phyloP scores from a whole-genome alignment of 441 rosid genomes.

The Sinapis alba region DNA sequence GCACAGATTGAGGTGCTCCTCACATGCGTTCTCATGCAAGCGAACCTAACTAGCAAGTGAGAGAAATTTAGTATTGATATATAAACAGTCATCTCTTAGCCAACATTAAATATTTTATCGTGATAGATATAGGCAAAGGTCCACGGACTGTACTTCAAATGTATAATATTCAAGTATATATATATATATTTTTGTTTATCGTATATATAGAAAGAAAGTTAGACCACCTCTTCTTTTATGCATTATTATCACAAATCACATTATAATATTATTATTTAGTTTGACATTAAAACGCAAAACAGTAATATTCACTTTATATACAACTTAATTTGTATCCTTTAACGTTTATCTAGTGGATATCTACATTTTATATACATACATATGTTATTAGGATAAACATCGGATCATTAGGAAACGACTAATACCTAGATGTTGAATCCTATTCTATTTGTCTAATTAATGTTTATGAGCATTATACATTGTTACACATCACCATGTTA shows the following conservation, averaged over 20 bases:
- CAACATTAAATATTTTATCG: conserved; percentile 11
- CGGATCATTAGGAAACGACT: not conserved
- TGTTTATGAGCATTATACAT: not conserved
- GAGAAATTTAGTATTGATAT: conserved; percentile 6
- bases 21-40: conserved; percentile 43
- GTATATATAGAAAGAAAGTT: not conserved
- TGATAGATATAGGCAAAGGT: conserved; percentile 17
- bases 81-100: conserved; percentile 11
- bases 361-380: not conserved
- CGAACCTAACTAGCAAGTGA: conserved; percentile 41
- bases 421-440: conserved; percentile 1
- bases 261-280: not conserved
- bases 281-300: not conserved
- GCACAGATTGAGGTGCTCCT: conserved; percentile 41
- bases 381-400: not conserved
- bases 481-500: not conserved
- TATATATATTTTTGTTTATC: conserved; percentile 2
- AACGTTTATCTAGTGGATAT: not conserved
- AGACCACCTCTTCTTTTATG: not conserved
- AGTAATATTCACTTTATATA: not conserved
- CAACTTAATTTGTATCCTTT: not conserved
- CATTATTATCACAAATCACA: not conserved
- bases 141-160: conserved; percentile 39
- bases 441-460: not conserved
- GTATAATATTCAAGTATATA: not conserved